Evolutionary conservation across 2,329 filamentous ascomycete species (phyloP), one percentile per base, ranked within the genome.

Genomic region (Hypoxylon sp.): DNA sequence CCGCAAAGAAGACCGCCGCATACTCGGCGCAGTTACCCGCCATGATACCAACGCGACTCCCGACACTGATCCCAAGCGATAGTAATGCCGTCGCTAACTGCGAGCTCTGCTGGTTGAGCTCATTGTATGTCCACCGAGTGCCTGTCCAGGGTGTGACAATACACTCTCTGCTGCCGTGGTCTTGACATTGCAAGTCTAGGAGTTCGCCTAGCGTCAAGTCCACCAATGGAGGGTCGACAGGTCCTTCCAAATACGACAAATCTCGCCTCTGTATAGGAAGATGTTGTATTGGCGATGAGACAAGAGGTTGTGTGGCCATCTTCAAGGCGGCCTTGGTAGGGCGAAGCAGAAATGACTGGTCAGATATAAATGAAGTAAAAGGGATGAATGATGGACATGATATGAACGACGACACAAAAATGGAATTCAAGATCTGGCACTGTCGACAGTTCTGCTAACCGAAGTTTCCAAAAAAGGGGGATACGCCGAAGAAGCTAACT

Each of bases 1-100:
- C 89, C 3, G 89, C 90, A 68, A 93, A 92, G 80, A 92, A 91
- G 15, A 92, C 84, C 2, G 89, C 84, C 28, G 91, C 78, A 87
- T 94, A 94, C 86, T 97, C 83, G 85, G 96, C 79, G 82, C 93
- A 80, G 85, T 97, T 79, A 80, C 93, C 71, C 77, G 90, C 90
- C 88, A 93, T 92, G 68, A 94, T 89, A 28, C 87, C 91, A 26
- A 93, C 83, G 13, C 90, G 83, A 74, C 93, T 91, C 34, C 90
- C 90, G 28, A 86, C 84, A 39, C 85, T 80, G 53, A 93, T 86
- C 1, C 89, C 89, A 76, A 88, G 84, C 20, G 86, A 85, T 44
- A 92, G 77, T 62, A 94, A 77, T 10, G 90, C 90, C 52, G 86
- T 87, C 5, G 89, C 88, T 46, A 91, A 77, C 56, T 83, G 79